These are phyloP conservation scores for Kluyveromyces starmeri DNA, from an alignment of 805 yeast species.

Conservation along the genomic window DNA sequence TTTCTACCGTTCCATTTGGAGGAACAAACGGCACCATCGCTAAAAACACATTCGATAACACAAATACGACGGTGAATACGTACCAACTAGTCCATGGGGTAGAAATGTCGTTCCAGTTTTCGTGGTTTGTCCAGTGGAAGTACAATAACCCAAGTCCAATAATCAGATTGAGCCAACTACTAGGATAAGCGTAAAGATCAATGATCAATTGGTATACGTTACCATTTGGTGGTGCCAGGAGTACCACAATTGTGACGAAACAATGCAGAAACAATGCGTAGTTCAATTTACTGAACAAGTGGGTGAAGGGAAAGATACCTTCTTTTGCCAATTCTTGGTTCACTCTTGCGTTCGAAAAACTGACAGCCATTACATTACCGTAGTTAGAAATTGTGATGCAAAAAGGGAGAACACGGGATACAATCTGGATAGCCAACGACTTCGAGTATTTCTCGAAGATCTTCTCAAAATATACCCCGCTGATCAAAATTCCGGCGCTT, in stretches of 20 bases:
- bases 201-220: conserved; percentile 57
- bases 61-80: conserved; percentile 30
- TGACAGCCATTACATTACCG: conserved; percentile 57
- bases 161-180: conserved; percentile 47
- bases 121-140: conserved; percentile 40
- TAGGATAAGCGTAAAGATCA: conserved; percentile 55
- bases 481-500: conserved; percentile 52
- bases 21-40: conserved; percentile 50
- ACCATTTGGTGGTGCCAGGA: conserved; percentile 52
- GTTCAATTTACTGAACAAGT: conserved; percentile 34
- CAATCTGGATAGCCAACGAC: conserved; percentile 27
- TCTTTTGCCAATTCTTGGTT: conserved; percentile 50
- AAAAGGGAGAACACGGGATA: conserved; percentile 43
- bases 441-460: conserved; percentile 41
- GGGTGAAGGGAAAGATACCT: conserved; percentile 41
- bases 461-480: conserved; percentile 51
- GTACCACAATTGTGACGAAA: conserved; percentile 43
- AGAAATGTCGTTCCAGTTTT: conserved; percentile 27
- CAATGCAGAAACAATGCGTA: conserved; percentile 47
- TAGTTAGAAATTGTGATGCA: conserved; percentile 53
- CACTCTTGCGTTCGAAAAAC: conserved; percentile 52
- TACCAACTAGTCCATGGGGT: conserved; percentile 25
- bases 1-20: conserved; percentile 33
- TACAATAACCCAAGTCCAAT: conserved; percentile 38
- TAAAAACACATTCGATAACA: conserved; percentile 39